Percentiles rank a stretch among this genome's conserved stretches.
Conservation (phyloP, 331 rosid species). For the Phaseolus coccineus region DNA sequence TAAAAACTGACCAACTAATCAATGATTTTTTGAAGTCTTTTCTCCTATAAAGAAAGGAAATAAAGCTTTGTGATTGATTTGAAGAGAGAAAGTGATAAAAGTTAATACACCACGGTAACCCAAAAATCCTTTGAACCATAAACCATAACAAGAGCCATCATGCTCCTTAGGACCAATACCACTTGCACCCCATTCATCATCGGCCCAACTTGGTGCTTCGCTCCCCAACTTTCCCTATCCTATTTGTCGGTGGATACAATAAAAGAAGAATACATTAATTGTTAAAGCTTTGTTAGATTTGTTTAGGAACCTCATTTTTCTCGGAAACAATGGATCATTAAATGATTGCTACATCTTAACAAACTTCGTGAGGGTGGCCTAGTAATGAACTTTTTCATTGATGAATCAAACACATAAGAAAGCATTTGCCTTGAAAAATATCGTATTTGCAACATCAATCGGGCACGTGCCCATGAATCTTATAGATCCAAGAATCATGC, state of each 20-base stretch:
- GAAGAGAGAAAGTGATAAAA: too few relatives aligned
- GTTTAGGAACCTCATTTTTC: too few relatives aligned
- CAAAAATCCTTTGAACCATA: too few relatives aligned
- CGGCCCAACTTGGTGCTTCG: conserved; percentile 88
- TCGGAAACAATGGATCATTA: not conserved
- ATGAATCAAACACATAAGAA: not conserved
- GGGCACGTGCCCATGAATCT: not conserved
- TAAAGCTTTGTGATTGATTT: too few relatives aligned
- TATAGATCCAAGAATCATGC: too few relatives aligned
- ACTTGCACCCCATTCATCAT: conserved; percentile 87
- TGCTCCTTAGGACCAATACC: conserved; percentile 75
- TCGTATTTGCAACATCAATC: not conserved
- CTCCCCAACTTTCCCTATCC: conserved; percentile 55
- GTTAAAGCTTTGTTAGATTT: too few relatives aligned
- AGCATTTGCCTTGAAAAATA: not conserved
- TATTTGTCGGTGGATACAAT: not conserved
- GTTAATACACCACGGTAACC: too few relatives aligned
- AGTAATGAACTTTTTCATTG: not conserved
- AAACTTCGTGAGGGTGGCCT: not conserved
- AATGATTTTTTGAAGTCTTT: too few relatives aligned
- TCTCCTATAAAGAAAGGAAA: too few relatives aligned
- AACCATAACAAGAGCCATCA: conserved; percentile 32
- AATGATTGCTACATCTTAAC: too few relatives aligned
- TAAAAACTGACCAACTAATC: too few relatives aligned
- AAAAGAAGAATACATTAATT: not conserved